A percentile compares a stretch with the other conserved stretches of the same genome.
These are phyloP conservation scores for Sinapis alba DNA, from an alignment of 441 rosid species.

Conservation along the genomic window DNA sequence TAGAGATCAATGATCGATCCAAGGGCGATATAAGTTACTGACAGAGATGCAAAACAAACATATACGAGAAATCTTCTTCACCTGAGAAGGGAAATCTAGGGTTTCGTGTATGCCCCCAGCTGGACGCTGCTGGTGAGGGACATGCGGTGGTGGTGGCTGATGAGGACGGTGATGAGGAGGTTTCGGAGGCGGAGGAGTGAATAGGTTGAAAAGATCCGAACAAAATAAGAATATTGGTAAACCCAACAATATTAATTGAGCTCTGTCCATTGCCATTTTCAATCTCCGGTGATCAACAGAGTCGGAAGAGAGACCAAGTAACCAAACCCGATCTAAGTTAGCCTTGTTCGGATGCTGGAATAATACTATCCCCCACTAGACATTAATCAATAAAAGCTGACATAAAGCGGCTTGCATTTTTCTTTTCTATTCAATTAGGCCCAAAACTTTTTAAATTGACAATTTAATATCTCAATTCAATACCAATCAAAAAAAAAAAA, in stretches of 20 bases:
- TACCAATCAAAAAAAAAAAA: neutral
- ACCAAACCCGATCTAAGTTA: slow-evolving; percentile 4
- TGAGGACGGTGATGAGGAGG: slow-evolving; percentile 44
- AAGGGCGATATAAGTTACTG: neutral
- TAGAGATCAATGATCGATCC: neutral
- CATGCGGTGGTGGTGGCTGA: slow-evolving; percentile 42
- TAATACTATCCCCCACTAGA: neutral
- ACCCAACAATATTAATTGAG: slow-evolving; percentile 64
- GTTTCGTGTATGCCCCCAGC: slow-evolving; percentile 39
- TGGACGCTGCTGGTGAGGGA: slow-evolving; percentile 43
- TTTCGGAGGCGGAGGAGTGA: slow-evolving; percentile 68
- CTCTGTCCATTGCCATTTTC: slow-evolving; percentile 54
- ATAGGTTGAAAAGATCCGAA: slow-evolving; percentile 64
- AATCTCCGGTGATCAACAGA: slow-evolving; percentile 1
- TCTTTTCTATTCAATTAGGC: neutral
- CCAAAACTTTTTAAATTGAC: neutral
- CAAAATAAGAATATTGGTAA: slow-evolving; percentile 65
- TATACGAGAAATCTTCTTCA: slow-evolving; percentile 10
- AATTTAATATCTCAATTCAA: neutral
- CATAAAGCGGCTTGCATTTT: neutral
- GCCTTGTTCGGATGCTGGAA: neutral
- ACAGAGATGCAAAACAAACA: neutral
- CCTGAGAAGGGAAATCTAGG: slow-evolving; percentile 56
- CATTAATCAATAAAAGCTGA: neutral
- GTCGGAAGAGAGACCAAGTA: neutral